These are phyloP conservation scores for Blumeriella jaapii DNA, from an alignment of 2,329 filamentous ascomycete genomes.

Conservation along the genomic window DNA sequence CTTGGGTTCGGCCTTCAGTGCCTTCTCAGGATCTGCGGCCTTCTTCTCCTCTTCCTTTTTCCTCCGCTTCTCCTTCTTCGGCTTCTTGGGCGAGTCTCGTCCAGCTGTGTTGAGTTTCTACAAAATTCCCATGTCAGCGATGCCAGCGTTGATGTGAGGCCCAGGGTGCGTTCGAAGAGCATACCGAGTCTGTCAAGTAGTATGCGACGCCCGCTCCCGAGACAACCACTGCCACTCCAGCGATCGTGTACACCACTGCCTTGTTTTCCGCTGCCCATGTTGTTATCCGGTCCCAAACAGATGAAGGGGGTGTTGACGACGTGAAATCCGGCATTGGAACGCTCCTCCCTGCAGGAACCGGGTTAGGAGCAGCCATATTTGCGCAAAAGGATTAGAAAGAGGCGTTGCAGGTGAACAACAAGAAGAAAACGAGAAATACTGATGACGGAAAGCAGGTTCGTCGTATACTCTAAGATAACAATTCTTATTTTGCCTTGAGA, in stretches of 20 bases:
- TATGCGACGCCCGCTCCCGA: conserved; percentile 88
- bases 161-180: conserved; percentile 18
- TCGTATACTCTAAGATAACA: no score
- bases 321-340: conserved; percentile 25
- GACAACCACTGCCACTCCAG: conserved; percentile 83
- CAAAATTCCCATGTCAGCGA: conserved; percentile 12
- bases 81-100: conserved; percentile 49
- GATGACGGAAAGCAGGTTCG: conserved; percentile 7
- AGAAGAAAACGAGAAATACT: conserved; percentile 13
- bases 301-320: conserved; percentile 25
- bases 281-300: conserved; percentile 71
- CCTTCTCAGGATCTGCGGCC: conserved; percentile 58
- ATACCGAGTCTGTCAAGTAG: conserved; percentile 60
- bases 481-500: no score
- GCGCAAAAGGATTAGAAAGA: conserved; percentile 18
- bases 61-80: conserved; percentile 84
- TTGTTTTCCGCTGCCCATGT: conserved; percentile 95
- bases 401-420: conserved; percentile 14
- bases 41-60: conserved; percentile 67
- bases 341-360: conserved; percentile 19
- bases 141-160: conserved; percentile 5
- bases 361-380: conserved; percentile 22
- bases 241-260: conserved; percentile 89
- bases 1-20: conserved; percentile 33
- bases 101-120: conserved; percentile 19